Conservation (phyloP, 23 red algal genomes). For the Cyanidioschyzon merolae region DNA sequence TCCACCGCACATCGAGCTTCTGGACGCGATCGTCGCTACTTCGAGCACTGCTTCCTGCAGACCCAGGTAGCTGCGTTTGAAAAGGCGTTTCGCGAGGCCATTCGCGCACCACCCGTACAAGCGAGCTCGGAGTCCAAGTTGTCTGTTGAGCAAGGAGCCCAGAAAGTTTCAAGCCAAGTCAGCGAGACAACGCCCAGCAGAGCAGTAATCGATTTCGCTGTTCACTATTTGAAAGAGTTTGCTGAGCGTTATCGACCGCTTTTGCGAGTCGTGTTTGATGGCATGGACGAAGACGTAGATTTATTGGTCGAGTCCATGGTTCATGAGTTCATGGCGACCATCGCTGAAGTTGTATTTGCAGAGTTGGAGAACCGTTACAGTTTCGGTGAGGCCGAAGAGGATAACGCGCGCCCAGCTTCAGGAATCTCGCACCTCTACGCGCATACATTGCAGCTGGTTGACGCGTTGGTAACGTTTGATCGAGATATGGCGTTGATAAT, state of each 20-base stretch:
- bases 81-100: neutral
- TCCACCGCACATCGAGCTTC: neutral
- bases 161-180: neutral
- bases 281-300: neutral
- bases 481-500: neutral
- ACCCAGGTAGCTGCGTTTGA: neutral
- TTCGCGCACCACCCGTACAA: neutral
- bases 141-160: neutral
- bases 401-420: neutral
- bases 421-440: neutral
- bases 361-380: neutral
- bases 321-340: slow-evolving; percentile 12
- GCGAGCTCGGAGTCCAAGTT: neutral
- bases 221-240: slow-evolving; percentile 5
- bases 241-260: neutral
- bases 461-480: neutral
- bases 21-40: neutral
- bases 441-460: neutral
- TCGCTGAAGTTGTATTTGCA: neutral
- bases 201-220: neutral
- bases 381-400: neutral
- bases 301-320: neutral
- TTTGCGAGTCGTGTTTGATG: neutral
- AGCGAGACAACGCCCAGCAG: neutral
- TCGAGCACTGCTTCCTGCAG: slow-evolving; percentile 3